Evolutionary conservation across 805 yeast genomes (phyloP), one percentile per base, ranked within the genome.

Genomic region (Zygosaccharomyces bailii): DNA sequence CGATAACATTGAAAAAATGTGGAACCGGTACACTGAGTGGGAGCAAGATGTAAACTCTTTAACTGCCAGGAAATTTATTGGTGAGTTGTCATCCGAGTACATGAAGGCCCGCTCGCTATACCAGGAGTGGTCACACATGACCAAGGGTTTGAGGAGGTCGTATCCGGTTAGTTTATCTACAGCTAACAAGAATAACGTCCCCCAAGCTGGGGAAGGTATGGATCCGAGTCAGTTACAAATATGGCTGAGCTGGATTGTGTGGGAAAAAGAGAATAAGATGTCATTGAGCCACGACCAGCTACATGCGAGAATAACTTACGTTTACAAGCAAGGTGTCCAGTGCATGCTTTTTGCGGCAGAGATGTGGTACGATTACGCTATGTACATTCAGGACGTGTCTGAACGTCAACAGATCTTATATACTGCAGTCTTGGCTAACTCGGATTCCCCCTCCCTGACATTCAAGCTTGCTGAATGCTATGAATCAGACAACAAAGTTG

Each of bases 81-180:
- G 86, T 34, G 97, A 90, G 54, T 74, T 80, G 48, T 84, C 95
- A 9, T 80, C 86, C 3, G 84, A 80, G 10, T 93, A 89, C 60
- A 86, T 91, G 96, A 80, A 76, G 52, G 90, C 96, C 1, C 74
- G 96, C 50, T 76, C 93, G 0, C 73, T 85, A 67, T 78, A 79
- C 49, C 80, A 78, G 33, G 96, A 86, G 58, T 78, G 88, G 75
- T 70, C 73, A 9, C 76, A 78, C 49, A 51, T 83, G 2, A 78
- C 87, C 0, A 66, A 68, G 29, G 76, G 74, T 16, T 57, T 86
- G 7, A 69, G 69, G 43, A 65, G 80, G 46, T 67, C 67, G 18
- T 40, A 53, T 3, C 64, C 65, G 11, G 50, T 58, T 4, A 52
- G 54, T 27, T 44, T 60, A 25, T 40, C 54, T 11, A 59, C 57